Conservation (phyloP, 306 rosid genomes). For the Macrotyloma uniflorum region DNA sequence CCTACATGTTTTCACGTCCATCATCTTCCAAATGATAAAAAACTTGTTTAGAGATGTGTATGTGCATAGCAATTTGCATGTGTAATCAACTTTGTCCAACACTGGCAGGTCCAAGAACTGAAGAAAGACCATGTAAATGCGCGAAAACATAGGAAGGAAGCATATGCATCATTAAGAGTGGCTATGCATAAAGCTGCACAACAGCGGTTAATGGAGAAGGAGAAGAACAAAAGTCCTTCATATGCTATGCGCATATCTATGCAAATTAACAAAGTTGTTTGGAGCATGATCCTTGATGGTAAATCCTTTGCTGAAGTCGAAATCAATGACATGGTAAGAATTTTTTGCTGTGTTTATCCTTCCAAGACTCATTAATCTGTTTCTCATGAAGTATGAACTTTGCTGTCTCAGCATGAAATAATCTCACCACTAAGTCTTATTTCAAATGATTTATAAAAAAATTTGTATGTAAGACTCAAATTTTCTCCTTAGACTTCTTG, state of each 20-base stretch:
- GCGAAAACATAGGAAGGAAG: slow-evolving; percentile 70
- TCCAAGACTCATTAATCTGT: slow-evolving; percentile 14
- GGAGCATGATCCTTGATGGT: slow-evolving; percentile 98
- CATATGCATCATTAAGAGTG: slow-evolving; percentile 73
- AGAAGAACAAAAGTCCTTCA: slow-evolving; percentile 92
- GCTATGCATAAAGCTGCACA: slow-evolving; percentile 83
- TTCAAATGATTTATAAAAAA: background rate
- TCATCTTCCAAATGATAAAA: background rate
- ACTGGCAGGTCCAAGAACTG: slow-evolving; percentile 85
- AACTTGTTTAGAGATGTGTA: slow-evolving; percentile 14
- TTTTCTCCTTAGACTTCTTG: background rate
- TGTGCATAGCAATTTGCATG: slow-evolving; percentile 10
- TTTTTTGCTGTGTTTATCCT: slow-evolving; percentile 19
- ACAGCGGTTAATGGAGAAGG: slow-evolving; percentile 78
- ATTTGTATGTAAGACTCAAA: slow-evolving; percentile 16
- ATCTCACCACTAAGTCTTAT: background rate
- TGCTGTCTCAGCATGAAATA: slow-evolving; percentile 7
- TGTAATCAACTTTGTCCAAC: slow-evolving; percentile 35
- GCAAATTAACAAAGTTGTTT: slow-evolving; percentile 87
- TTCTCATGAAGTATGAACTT: background rate
- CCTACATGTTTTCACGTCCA: background rate
- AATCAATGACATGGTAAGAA: slow-evolving; percentile 94
- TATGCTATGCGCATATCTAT: slow-evolving; percentile 84
- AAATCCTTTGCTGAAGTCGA: slow-evolving; percentile 94
- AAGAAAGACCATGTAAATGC: slow-evolving; percentile 75